Conservation (phyloP, 345 rosid species). For the Pistacia vera region DNA sequence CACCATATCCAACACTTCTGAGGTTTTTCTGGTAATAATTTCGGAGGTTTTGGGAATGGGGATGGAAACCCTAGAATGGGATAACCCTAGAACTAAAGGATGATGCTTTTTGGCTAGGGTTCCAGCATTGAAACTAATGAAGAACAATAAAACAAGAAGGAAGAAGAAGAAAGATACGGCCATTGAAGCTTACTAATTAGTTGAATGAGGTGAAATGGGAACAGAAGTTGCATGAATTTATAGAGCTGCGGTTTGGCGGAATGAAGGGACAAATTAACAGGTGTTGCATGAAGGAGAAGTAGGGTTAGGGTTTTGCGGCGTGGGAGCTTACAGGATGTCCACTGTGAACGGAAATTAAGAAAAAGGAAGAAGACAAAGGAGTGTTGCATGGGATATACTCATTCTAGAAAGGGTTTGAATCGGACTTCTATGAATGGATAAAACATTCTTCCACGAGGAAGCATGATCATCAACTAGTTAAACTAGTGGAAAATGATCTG, state of each 20-base stretch:
- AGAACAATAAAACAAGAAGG: conserved; percentile 28
- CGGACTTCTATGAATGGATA: conserved; percentile 8
- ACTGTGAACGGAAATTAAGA: not conserved
- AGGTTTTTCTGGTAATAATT: conserved; percentile 25
- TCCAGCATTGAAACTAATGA: conserved; percentile 17
- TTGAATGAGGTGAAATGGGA: conserved; percentile 7
- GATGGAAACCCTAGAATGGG: conserved; percentile 42
- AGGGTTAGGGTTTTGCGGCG: not conserved
- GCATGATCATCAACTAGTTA: not conserved
- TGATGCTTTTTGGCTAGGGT: conserved; percentile 35
- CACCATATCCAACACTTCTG: conserved; percentile 32
- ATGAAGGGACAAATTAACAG: too few relatives aligned
- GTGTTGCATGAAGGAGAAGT: not conserved
- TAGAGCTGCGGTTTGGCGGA: not conserved
- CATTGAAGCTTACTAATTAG: conserved; percentile 10
- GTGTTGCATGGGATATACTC: conserved; percentile 6
- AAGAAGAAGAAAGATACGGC: conserved; percentile 22
- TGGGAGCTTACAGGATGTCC: not conserved
- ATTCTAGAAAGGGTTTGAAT: conserved; percentile 8
- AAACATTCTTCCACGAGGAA: not conserved
- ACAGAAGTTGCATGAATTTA: conserved; percentile 19
- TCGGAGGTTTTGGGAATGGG: conserved; percentile 36
- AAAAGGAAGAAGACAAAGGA: not conserved
- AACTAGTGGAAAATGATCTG: not conserved
- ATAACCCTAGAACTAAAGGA: conserved; percentile 54